Evolutionary conservation across 2,329 filamentous ascomycete genomes (phyloP).

Genomic region (Aspergillus pseudotamarii): DNA sequence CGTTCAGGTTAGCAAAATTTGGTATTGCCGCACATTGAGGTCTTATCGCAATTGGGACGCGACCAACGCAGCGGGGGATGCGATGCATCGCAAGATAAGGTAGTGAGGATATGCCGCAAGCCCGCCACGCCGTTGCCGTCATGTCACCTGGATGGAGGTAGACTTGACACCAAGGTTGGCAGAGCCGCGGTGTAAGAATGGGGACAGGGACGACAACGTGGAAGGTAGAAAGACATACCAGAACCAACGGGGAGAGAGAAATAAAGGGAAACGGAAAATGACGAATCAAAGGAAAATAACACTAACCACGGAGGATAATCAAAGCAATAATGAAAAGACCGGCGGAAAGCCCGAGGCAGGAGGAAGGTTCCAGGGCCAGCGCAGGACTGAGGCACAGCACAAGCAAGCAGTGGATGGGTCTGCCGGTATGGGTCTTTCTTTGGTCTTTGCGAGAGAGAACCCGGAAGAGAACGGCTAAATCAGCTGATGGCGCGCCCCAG

Average conservation of each 20-base stretch:
- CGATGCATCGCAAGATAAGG: constrained; percentile 13
- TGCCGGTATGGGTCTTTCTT: constrained; percentile 25
- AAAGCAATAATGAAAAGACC: constrained; percentile 8
- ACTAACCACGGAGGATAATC: constrained; percentile 21
- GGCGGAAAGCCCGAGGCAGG: constrained; percentile 2
- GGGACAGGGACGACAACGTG: neutral
- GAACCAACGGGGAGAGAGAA: neutral
- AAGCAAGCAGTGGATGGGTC: constrained; percentile 21
- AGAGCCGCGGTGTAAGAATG: neutral
- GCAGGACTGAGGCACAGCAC: constrained; percentile 14
- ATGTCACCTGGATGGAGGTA: neutral
- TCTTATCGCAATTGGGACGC: constrained; percentile 16
- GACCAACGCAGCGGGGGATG: constrained; percentile 17
- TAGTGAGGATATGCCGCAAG: constrained; percentile 17
- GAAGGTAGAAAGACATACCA: constrained; percentile 1
- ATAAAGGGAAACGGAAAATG: neutral
- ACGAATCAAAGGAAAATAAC: constrained; percentile 14
- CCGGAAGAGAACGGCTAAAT: constrained; percentile 25
- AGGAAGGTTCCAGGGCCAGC: constrained; percentile 19
- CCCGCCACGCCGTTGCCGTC: constrained; percentile 4
- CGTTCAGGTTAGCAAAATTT: constrained; percentile 18
- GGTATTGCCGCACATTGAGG: neutral
- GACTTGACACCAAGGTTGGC: neutral
- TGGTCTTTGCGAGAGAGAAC: constrained; percentile 13
- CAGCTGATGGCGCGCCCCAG: constrained; percentile 22